Base-by-base conservation (phyloP, 768 basidiomycete species). In the Stropharia rugosoannulata region DNA sequence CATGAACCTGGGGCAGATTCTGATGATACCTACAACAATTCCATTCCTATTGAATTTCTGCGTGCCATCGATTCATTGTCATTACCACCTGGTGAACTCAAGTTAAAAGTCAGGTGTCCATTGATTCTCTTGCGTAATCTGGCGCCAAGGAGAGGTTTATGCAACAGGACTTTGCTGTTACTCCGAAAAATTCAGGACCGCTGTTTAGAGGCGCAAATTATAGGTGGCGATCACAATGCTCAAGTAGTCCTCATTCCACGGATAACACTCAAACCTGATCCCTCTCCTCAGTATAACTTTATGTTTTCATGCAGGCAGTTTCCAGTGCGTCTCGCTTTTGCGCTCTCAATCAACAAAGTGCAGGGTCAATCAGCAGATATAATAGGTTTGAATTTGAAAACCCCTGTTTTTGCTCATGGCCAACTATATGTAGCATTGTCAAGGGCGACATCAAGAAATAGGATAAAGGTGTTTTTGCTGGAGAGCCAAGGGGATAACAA, bases 51-150 rank as follows among this genome's bases (percentile, higher is more conserved):
- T 4, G 80, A 82, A 54, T 73, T 71, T 55, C 64, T 83, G 0
- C 67, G 71, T 16, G 62, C 69, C 0, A 49, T 82, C 16, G n/a
- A 67, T 68, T 29, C 58, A 67, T 3, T 39, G 70, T 74, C 7
- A 64, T 82, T 40, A n/a, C 81, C 80, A 1, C 66, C 72, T 10
- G 64, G 68, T 0, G 56, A 73, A n/a, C 59, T 77, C 1, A 51
- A 57, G 4, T 55, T 77, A 27, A 69, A 76, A 56, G 15, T 62
- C 56, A 66, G 70, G 46, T 61, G 61, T n/a, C 67, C 75, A 4
- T 43, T 81, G 0, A 80, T 82, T 55, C 58, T 82, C 0, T 62
- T 83, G 0, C 48, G 75, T 0, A 82, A 83, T 59, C 60, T 82
- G 15, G 61, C 66, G 44, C 72, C 76, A 4, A 12, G 49, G 0